A percentile compares a stretch with the other conserved stretches of the same genome.
Evolutionary conservation across 345 rosid species (phyloP).

Genomic region (Citrus cavaleriei): DNA sequence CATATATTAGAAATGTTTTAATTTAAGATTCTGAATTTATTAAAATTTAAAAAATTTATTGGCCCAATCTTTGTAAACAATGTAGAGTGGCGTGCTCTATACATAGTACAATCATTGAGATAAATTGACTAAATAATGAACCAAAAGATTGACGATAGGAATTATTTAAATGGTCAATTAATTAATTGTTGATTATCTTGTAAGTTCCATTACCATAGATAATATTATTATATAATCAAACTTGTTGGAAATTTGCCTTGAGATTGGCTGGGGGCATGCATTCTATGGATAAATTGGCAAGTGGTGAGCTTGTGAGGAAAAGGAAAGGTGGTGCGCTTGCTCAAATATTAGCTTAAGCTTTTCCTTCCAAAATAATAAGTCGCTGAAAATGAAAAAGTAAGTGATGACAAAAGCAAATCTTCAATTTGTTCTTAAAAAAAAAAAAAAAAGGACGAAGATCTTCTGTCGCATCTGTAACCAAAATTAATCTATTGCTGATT

Average conservation of each 20-base stretch:
- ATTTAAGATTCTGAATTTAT: accelerated
- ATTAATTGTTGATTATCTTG: background rate
- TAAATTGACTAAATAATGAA: background rate
- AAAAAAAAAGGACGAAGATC: background rate
- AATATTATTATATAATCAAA: background rate
- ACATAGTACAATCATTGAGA: background rate
- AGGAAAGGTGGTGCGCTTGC: background rate
- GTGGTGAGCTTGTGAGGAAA: background rate
- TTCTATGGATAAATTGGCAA: background rate
- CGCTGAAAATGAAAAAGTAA: background rate
- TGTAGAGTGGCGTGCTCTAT: background rate
- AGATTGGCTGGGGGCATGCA: background rate
- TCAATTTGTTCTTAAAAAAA: background rate
- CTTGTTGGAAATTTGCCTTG: background rate
- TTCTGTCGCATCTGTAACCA: background rate
- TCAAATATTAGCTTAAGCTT: background rate
- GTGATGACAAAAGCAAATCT: background rate
- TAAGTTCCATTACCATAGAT: background rate
- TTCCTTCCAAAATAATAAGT: background rate
- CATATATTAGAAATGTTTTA: too few relatives aligned
- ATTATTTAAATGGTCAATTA: background rate
- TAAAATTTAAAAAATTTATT: too few relatives aligned
- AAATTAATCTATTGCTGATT: background rate
- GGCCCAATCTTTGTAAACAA: too few relatives aligned
- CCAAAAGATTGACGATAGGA: background rate